These are phyloP conservation scores for Amphicarpaea edgeworthii DNA, from an alignment of 306 rosid species.

Conservation along the genomic window DNA sequence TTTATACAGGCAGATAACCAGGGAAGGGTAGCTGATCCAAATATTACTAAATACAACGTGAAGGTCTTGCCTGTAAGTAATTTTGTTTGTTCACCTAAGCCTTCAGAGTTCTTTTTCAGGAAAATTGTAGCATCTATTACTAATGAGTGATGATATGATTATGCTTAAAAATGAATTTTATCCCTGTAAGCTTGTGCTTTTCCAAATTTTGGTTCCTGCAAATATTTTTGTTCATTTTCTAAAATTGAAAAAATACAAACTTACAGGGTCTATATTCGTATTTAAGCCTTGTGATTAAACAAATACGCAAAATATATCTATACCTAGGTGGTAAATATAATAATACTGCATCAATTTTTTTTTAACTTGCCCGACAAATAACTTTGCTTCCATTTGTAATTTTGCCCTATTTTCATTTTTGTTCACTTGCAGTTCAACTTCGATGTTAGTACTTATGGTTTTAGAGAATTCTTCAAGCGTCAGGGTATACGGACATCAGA, in stretches of 20 bases:
- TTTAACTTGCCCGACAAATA: background rate
- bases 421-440: conserved; percentile 68
- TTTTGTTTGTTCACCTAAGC: background rate
- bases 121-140: background rate
- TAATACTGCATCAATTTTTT: background rate
- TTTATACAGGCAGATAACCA: conserved; percentile 65
- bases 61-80: conserved; percentile 89
- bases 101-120: conserved; percentile 1
- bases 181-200: no score
- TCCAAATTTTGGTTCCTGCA: no score
- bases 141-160: no score
- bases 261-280: no score
- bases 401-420: conserved; percentile 34
- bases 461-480: conserved; percentile 93
- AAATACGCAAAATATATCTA: background rate
- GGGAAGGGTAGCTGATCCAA: conserved; percentile 79
- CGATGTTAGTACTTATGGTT: conserved; percentile 84
- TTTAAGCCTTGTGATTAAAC: no score
- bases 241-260: no score
- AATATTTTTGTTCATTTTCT: no score
- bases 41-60: conserved; percentile 80
- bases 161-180: no score
- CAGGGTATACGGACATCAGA: conserved; percentile 62
- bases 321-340: background rate
- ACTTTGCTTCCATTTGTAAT: background rate